phyloP scores from a whole-genome alignment of 1,284 basidiomycete species.

The Ganoderma multipileum region DNA sequence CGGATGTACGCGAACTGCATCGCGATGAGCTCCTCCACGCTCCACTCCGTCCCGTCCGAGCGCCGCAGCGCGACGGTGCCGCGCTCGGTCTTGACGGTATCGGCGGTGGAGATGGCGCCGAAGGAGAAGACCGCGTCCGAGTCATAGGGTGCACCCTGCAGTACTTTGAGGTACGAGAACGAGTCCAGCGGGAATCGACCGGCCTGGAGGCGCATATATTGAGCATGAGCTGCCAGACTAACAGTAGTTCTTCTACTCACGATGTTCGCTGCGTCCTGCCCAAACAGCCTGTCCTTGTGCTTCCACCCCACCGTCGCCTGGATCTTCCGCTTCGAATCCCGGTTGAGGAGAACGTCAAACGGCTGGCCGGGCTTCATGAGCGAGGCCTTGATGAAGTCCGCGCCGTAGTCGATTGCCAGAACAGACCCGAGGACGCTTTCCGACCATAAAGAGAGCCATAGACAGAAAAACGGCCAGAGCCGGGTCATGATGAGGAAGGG shows the following conservation, averaged over 20 bases:
- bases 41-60: constrained; percentile 74
- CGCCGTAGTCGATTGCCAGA: constrained; percentile 95
- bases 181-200: constrained; percentile 90
- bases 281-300: constrained; percentile 87
- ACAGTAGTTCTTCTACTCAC: constrained; percentile 56
- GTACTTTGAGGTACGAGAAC: constrained; percentile 86
- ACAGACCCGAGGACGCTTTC: constrained; percentile 60
- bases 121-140: constrained; percentile 70
- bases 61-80: constrained; percentile 65
- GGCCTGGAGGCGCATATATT: constrained; percentile 60
- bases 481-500: constrained; percentile 29
- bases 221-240: constrained; percentile 10
- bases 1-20: constrained; percentile 95
- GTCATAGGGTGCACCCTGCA: constrained; percentile 80
- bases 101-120: constrained; percentile 68
- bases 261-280: constrained; percentile 85
- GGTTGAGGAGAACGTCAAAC: constrained; percentile 95
- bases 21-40: constrained; percentile 90
- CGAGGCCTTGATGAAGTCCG: constrained; percentile 95
- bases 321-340: constrained; percentile 97
- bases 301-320: constrained; percentile 90
- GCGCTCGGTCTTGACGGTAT: constrained; percentile 63
- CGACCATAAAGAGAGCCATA: constrained; percentile 38
- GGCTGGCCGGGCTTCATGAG: constrained; percentile 96
- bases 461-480: constrained; percentile 30